Base-by-base conservation (phyloP, 129 eudicot species). In the Arctium minus region DNA sequence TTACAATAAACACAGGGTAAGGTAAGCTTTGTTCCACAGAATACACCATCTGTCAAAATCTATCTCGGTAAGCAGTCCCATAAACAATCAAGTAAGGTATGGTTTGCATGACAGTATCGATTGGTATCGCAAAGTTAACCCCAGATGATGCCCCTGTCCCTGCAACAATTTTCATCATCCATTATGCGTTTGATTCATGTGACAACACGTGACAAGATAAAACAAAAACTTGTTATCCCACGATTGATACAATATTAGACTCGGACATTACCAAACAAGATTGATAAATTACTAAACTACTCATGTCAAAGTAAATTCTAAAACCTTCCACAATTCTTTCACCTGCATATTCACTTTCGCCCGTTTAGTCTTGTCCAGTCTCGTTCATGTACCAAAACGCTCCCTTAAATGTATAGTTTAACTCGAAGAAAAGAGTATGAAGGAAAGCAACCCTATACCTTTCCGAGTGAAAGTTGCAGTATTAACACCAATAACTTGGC, bases 381-480 rank as follows among this genome's bases (percentile, higher is more conserved):
- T 8, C 50, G 13, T 44, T 44, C 50, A 44, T 2, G 12, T 8
- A 44, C 27, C 27, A 22, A 22, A 22, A 22, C 27, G 27, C 27
- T 22, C 50, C 2, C 37, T 35, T 35, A 3, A 3, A 35, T 42
- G 48, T 42, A 42, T 42, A 42, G 2, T 42, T 39, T 42, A 42
- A 42, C 50, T 42, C 50, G 12, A 42, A 6, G 46, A 40, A 40
- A 40, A 40, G 37, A 64, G n/a, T 39, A 70, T 42, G 31, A 67
- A 8, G 22, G 4, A 32, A 65, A 73, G 74, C 12, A 74, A 74
- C 35, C 9, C 2, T 32, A 62, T 82, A 95, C 97, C 98, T 90
- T 88, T 92, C 75, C 97, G 90, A 81, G 98, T 95, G 87, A 92
- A 95, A n/a, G 98, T 95, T 35, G 98, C 97, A 2, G 98, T 95